Conservation (phyloP, 345 rosid species). For the Microcos paniculata region DNA sequence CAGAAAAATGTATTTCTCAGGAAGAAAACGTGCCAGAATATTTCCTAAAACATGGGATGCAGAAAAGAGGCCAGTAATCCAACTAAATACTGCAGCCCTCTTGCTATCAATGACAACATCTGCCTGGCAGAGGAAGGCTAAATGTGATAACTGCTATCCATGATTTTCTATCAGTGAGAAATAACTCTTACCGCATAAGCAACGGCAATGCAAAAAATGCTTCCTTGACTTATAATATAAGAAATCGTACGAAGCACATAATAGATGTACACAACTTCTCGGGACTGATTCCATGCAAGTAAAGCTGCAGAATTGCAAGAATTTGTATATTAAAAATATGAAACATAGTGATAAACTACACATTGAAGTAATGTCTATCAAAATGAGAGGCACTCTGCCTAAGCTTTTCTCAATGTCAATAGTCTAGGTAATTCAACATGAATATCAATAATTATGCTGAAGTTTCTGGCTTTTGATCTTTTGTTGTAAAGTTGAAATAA, state of each 20-base stretch:
- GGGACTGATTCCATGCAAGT: no score
- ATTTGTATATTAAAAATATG: not conserved
- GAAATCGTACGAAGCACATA: constrained; percentile 54
- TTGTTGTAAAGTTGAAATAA: not conserved
- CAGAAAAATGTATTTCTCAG: no score
- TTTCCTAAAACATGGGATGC: constrained; percentile 56
- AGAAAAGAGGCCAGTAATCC: constrained; percentile 57
- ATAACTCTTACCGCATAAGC: no score
- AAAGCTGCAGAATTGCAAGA: no score
- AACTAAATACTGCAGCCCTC: no score
- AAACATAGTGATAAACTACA: no score
- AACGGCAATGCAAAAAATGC: no score
- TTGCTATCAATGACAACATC: constrained; percentile 42
- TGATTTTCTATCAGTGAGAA: not conserved
- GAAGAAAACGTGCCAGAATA: constrained; percentile 48
- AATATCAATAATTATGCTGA: not conserved
- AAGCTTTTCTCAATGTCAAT: no score
- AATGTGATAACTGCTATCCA: constrained; percentile 2
- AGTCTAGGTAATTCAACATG: not conserved
- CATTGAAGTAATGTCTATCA: no score
- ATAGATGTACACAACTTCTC: no score
- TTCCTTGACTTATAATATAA: constrained; percentile 55
- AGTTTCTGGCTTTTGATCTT: not conserved
- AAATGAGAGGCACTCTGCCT: not conserved
- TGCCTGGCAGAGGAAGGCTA: constrained; percentile 37